Percentiles rank a stretch among this genome's conserved stretches.
Evolutionary conservation across 768 basidiomycete genomes (phyloP).

Genomic region (Trichaptum fuscoviolaceum): DNA sequence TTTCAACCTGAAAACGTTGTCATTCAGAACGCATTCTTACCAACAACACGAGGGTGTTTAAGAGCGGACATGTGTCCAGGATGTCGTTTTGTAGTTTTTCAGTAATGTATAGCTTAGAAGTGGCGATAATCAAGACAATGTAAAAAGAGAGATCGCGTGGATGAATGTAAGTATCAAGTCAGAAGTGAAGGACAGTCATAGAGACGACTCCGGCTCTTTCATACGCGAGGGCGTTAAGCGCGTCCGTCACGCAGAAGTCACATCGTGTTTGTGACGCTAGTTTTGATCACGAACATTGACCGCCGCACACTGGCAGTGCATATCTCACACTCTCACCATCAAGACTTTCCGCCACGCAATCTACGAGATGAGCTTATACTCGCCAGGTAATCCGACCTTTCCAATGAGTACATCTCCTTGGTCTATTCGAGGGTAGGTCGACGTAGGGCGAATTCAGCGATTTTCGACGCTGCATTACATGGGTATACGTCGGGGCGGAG

Average conservation of each 20-base stretch:
- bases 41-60: slow-evolving; percentile 3
- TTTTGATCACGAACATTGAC: too few relatives aligned
- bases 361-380: too few relatives aligned
- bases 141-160: not conserved
- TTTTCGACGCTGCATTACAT: too few relatives aligned
- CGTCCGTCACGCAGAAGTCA: not conserved
- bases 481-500: too few relatives aligned
- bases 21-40: not conserved
- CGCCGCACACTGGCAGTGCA: too few relatives aligned
- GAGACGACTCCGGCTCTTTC: not conserved
- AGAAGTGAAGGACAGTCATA: not conserved
- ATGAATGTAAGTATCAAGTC: not conserved
- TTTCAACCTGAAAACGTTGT: not conserved
- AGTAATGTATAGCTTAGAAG: not conserved
- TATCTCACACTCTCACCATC: too few relatives aligned
- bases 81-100: not conserved
- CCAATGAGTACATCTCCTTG: too few relatives aligned
- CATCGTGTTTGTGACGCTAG: not conserved
- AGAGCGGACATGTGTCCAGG: not conserved
- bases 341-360: too few relatives aligned
- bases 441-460: too few relatives aligned
- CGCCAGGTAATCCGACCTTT: too few relatives aligned
- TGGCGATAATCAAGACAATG: not conserved
- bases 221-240: not conserved
- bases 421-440: too few relatives aligned